These are phyloP conservation scores for Malassezia caprae DNA, from an alignment of 1,284 basidiomycete genomes.

Conservation along the genomic window DNA sequence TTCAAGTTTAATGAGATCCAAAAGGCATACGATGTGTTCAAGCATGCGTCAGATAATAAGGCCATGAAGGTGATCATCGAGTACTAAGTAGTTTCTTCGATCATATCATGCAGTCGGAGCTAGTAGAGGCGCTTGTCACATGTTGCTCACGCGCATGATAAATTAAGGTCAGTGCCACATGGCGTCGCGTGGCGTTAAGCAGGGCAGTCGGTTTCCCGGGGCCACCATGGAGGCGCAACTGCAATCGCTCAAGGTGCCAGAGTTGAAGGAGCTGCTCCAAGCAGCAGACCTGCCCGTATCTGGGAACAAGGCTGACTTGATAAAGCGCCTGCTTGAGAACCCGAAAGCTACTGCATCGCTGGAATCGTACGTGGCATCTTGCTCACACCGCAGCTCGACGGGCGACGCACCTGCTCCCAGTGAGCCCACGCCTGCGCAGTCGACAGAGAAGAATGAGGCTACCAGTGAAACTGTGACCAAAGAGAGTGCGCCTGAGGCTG, in stretches of 20 bases:
- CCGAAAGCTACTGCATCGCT: conserved; percentile 26
- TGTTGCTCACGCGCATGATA: neutral
- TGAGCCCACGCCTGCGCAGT: neutral
- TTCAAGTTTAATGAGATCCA: neutral
- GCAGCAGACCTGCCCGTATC: conserved; percentile 24
- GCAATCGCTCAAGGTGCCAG: conserved; percentile 36
- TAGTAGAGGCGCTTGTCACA: neutral
- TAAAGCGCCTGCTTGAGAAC: conserved; percentile 38
- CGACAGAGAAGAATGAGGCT: neutral
- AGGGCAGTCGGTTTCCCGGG: neutral
- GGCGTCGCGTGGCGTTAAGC: neutral
- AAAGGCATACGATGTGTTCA: neutral
- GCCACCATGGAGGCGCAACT: conserved; percentile 34
- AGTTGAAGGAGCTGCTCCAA: conserved; percentile 35
- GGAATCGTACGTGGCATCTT: neutral
- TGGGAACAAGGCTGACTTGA: conserved; percentile 41
- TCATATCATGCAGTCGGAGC: neutral
- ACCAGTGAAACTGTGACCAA: neutral
- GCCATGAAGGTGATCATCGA: conserved; percentile 2
- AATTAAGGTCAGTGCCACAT: neutral
- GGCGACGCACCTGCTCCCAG: neutral
- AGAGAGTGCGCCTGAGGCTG: neutral
- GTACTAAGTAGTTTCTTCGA: neutral
- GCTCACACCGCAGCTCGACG: neutral
- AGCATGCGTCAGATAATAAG: neutral